Base-by-base conservation (phyloP, 352 stramenopile species). In the Phytophthora fragariae region DNA sequence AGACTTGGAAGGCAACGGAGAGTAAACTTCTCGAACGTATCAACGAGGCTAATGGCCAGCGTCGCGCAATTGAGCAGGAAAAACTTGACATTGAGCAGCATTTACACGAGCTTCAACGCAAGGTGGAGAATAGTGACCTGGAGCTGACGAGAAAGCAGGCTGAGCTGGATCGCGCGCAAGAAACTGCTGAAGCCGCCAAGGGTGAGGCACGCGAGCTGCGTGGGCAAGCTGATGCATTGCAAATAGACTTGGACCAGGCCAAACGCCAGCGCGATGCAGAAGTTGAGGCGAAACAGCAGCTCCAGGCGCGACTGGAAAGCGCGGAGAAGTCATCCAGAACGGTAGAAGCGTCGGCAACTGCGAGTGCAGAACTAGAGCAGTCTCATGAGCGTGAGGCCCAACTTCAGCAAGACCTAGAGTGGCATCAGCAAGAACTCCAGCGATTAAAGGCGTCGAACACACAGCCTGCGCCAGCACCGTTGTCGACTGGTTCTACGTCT, bases 351-450 rank as follows among this genome's bases (percentile, higher is more conserved):
- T 64, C 57, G 2, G 65, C 60, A 11, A 57, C 44, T 15, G 19
- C 62, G 3, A 70, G 67, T 5, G 68, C 60, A 0, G 82, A 93
- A 64, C 70, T 91, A 12, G 72, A 83, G 54, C 68, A 89, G 54
- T 61, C 75, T 57, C 76, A 70, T 47, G 58, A 82, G 29, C 82
- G 81, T 3, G 84, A 91, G 50, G 37, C 66, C 6, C 76, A 89
- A 61, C 76, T 93, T 27, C 74, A 70, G n/a, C 75, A 87, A 46
- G 82, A 93, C 10, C 61, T 93, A 4, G 81, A 90, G 57, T 91
- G 83, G 81, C 79, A 89, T 35, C 72, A 89, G 61, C 81, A 84
- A 52, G 86, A 93, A 39, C 65, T 93, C 2, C 66, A 80, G 50
- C 76, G 82, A 33, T 39, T 89, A 53, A 88, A 89, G 68, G 73